These are phyloP conservation scores for Kwoniella shivajii DNA, from an alignment of 1,284 basidiomycete species.

Conservation along the genomic window DNA sequence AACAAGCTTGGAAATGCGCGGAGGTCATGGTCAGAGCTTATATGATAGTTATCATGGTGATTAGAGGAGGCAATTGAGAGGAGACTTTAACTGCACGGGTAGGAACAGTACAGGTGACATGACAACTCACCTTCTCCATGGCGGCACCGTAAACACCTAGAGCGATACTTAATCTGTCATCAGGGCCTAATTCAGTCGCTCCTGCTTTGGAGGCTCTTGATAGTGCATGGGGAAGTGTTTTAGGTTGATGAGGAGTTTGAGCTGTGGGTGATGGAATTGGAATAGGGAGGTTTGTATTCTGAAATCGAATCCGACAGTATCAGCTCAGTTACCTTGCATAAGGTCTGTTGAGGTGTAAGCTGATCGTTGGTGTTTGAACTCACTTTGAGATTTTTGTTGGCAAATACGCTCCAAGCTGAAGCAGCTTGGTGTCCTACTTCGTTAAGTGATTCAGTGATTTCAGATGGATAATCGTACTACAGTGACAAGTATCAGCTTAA, in stretches of 20 bases:
- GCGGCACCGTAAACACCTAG: slow-evolving; percentile 77
- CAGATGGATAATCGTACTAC: slow-evolving; percentile 75
- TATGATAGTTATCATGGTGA: too few relatives aligned
- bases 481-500: background rate
- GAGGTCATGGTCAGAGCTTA: too few relatives aligned
- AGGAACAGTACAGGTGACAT: background rate
- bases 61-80: background rate
- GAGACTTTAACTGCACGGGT: background rate
- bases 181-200: slow-evolving; percentile 62
- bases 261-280: slow-evolving; percentile 61
- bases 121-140: slow-evolving; percentile 69
- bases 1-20: too few relatives aligned
- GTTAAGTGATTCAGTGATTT: slow-evolving; percentile 59
- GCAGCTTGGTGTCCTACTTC: slow-evolving; percentile 67
- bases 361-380: too few relatives aligned
- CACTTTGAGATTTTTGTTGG: slow-evolving; percentile 80
- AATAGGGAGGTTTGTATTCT: slow-evolving; percentile 78
- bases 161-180: slow-evolving; percentile 73
- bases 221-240: slow-evolving; percentile 94
- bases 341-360: too few relatives aligned
- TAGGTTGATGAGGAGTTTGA: slow-evolving; percentile 64
- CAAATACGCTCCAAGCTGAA: slow-evolving; percentile 79
- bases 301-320: background rate
- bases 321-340: background rate
- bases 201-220: slow-evolving; percentile 76